Evolutionary conservation across 805 yeast species (phyloP), one percentile per base, ranked within the genome.

Genomic region (Kodamaea kaohsiungensis): DNA sequence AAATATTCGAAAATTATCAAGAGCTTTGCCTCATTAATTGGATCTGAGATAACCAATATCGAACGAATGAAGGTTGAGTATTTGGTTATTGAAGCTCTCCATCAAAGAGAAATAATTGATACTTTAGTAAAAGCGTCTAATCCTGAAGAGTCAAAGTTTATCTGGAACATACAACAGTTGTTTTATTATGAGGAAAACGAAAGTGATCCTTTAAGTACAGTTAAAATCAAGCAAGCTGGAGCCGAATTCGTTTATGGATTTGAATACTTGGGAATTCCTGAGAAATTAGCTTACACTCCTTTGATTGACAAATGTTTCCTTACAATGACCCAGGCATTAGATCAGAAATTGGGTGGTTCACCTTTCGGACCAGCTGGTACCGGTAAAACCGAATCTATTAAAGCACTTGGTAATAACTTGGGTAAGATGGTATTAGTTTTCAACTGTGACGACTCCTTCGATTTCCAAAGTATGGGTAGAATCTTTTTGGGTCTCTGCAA

Each of bases 281-380:
- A 87, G 16, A 79, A 85, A 52, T 72, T 92, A 18, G 96, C 93
- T 0, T 79, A 82, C 52, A 93, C 98, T 0, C 90, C 93, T 1
- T 73, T 90, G 16, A 77, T 89, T 7, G 82, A 83, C 48, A 73
- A 78, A 5, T 82, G 90, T 53, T 90, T 81, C 64, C 65, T 86
- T 7, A 73, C 91, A 0, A 82, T 92, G 84, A 76, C 88, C 0
- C 88, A 86, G 56, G 92, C 98, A 0, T 66, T 91, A 15, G 79
- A 82, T 35, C 90, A 86, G 60, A 80, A 79, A 37, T 73, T 84
- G 7, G 98, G 98, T n/a, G 96, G 96, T 0, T 87, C 96, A 1
- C 87, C 96, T 0, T 85, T 88, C 68, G 98, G 98, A 0, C 98
- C 98, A 1, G 97, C 98, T 2, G 98, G 98, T 43, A 93, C 98